Conservation (phyloP, 495 filamentous ascomycete genomes). For the Lasiosphaeris hirsuta region DNA sequence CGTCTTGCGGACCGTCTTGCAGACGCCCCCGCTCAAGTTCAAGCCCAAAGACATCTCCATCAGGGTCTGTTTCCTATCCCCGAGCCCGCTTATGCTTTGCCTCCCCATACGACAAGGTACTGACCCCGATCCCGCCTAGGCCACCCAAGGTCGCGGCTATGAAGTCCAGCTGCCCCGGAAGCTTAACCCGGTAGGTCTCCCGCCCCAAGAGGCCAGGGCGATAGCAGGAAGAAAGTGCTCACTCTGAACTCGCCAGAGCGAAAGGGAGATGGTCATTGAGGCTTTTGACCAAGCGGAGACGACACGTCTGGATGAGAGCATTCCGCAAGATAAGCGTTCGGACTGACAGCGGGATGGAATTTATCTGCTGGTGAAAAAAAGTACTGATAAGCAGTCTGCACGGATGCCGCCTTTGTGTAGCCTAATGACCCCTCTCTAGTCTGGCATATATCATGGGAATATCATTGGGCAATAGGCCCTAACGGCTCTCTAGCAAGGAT, state of each 20-base stretch:
- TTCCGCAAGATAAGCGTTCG: too few relatives aligned
- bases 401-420: too few relatives aligned
- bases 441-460: too few relatives aligned
- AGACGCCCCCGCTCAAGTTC: neutral
- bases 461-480: too few relatives aligned
- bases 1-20: neutral
- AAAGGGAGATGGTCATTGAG: neutral
- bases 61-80: neutral
- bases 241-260: neutral
- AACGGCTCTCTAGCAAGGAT: neutral
- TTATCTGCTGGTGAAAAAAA: too few relatives aligned
- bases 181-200: neutral
- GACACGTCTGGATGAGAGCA: too few relatives aligned
- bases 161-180: constrained; percentile 5
- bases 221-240: neutral
- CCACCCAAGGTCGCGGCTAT: neutral
- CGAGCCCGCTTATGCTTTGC: neutral
- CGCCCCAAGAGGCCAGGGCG: too few relatives aligned
- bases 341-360: too few relatives aligned
- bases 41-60: neutral
- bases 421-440: too few relatives aligned
- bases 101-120: neutral
- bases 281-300: neutral
- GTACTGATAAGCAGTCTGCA: too few relatives aligned
- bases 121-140: neutral